These are phyloP conservation scores for Chrysosporium keratinophilum DNA, from an alignment of 2,329 filamentous ascomycete genomes.

Conservation along the genomic window DNA sequence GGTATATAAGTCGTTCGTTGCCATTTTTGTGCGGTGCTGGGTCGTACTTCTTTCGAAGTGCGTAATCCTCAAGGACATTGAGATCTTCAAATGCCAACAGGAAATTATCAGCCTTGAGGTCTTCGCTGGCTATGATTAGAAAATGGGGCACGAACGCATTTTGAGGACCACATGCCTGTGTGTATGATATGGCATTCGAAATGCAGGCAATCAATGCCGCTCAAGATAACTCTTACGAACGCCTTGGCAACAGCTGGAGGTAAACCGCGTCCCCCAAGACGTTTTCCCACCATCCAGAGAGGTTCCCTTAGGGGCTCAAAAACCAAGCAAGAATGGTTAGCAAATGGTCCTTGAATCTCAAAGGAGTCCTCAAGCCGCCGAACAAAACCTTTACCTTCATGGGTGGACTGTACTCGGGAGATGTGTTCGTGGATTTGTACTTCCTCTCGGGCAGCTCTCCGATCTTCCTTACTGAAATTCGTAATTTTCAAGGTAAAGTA, in stretches of 20 bases:
- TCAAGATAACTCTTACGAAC: constrained; percentile 29
- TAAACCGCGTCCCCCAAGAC: constrained; percentile 21
- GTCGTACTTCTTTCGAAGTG: not conserved
- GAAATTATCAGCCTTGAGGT: constrained; percentile 38
- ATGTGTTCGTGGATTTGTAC: constrained; percentile 27
- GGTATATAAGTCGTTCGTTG: constrained; percentile 2
- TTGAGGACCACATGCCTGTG: constrained; percentile 26
- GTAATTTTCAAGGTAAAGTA: constrained; percentile 31
- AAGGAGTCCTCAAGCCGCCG: constrained; percentile 29
- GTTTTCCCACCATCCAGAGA: constrained; percentile 24
- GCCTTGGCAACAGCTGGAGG: constrained; percentile 25
- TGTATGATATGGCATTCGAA: constrained; percentile 35
- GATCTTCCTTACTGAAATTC: constrained; percentile 21
- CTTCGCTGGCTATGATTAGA: constrained; percentile 15
- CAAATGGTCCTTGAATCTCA: constrained; percentile 20
- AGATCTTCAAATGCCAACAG: constrained; percentile 26
- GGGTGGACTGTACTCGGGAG: constrained; percentile 21
- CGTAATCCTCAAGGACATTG: constrained; percentile 16
- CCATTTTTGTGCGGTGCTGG: not conserved
- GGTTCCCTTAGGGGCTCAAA: constrained; percentile 31
- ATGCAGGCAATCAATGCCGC: constrained; percentile 37
- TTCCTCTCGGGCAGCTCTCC: constrained; percentile 21
- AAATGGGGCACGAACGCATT: not conserved
- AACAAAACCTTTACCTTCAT: constrained; percentile 26
- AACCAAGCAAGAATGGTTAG: constrained; percentile 30